Evolutionary conservation across 164 flowering plant genomes (phyloP).

Genomic region (Vitis rupestris): DNA sequence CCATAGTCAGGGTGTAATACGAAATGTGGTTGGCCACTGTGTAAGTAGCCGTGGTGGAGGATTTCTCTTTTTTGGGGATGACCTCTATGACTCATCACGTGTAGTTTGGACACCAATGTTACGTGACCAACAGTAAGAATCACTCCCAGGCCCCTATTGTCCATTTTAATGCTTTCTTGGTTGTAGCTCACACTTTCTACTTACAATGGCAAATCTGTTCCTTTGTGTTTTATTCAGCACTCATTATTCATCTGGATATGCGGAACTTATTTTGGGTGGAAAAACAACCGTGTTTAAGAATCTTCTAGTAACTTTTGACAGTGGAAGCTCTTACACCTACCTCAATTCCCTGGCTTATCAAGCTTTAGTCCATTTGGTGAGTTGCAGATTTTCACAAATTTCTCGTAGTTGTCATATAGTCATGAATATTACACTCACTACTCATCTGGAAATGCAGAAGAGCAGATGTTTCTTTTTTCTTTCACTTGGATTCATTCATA

Average conservation of each 20-base stretch:
- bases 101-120: conserved; percentile 77
- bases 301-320: conserved; percentile 68
- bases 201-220: background rate
- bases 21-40: conserved; percentile 87
- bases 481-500: too few species aligned
- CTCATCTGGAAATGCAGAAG: background rate
- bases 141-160: background rate
- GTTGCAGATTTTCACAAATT: conserved; percentile 14
- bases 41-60: conserved; percentile 71
- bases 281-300: conserved; percentile 44
- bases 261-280: conserved; percentile 59
- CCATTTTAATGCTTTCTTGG: background rate
- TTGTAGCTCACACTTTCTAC: background rate
- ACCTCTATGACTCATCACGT: conserved; percentile 56
- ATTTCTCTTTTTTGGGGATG: conserved; percentile 80
- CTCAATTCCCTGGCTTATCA: conserved; percentile 60
- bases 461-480: too few species aligned
- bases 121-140: conserved; percentile 36
- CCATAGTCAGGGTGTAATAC: conserved; percentile 46
- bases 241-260: conserved; percentile 76
- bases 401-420: background rate
- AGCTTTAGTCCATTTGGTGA: conserved; percentile 50
- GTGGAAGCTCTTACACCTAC: conserved; percentile 90
- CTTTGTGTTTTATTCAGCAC: conserved; percentile 33
- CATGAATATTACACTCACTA: background rate